phyloP scores from a whole-genome alignment of 2,329 filamentous ascomycete species.

The Coniochaeta pulveracea region DNA sequence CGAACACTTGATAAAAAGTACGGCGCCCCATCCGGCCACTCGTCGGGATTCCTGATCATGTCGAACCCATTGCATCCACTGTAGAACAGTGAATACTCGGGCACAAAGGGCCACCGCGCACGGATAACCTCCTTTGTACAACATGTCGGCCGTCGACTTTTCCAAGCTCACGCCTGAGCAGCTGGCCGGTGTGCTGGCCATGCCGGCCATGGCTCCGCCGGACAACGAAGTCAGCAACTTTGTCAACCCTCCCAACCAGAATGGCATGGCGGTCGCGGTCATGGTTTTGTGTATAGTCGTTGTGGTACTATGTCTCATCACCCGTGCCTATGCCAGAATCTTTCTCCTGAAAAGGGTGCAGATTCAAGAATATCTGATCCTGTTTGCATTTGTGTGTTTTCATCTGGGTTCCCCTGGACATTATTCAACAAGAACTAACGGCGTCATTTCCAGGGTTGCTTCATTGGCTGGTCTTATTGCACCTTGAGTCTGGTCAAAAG shows the following conservation, averaged over 20 bases:
- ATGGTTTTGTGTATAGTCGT: conserved; percentile 10
- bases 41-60: conserved; percentile 1
- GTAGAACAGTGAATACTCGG: neutral
- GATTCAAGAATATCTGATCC: conserved; percentile 3
- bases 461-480: conserved; percentile 13
- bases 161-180: conserved; percentile 2
- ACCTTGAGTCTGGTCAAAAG: conserved; percentile 14
- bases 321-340: conserved; percentile 5
- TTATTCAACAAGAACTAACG: neutral
- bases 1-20: conserved; percentile 1
- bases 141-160: conserved; percentile 2
- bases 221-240: conserved; percentile 3
- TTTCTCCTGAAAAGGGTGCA: conserved; percentile 3
- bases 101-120: conserved; percentile 1
- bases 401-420: neutral
- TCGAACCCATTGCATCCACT: neutral
- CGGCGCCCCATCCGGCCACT: conserved; percentile 2
- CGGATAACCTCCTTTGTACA: neutral
- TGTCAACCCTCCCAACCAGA: conserved; percentile 6
- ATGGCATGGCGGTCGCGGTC: conserved; percentile 6
- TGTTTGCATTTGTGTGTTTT: conserved; percentile 5
- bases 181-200: neutral
- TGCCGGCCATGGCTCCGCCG: conserved; percentile 3
- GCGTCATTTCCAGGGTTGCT: conserved; percentile 4
- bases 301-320: conserved; percentile 13